phyloP scores from a whole-genome alignment of 2,329 filamentous ascomycete genomes.

The Lachnellula occidentalis region DNA sequence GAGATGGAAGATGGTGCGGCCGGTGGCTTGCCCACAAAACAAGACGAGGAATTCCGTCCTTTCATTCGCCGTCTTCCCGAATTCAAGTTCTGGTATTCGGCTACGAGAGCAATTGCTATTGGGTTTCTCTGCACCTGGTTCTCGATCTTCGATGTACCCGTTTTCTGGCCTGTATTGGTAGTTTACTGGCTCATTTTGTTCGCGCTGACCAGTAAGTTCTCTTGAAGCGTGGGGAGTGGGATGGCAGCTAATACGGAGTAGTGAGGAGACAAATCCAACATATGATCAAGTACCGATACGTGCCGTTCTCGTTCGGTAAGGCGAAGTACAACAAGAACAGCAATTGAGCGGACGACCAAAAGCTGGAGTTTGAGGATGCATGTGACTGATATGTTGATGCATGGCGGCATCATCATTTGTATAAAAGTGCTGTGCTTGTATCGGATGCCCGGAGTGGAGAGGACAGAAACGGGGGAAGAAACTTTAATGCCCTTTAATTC shows the following conservation, averaged over 20 bases:
- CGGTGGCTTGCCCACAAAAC: slow-evolving; percentile 81
- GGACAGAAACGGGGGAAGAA: slow-evolving; percentile 6
- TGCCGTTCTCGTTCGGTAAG: slow-evolving; percentile 90
- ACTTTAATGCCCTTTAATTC: slow-evolving; percentile 21
- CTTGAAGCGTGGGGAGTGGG: not conserved
- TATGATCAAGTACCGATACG: slow-evolving; percentile 99
- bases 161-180: slow-evolving; percentile 98
- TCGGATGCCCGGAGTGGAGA: not conserved
- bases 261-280: slow-evolving; percentile 99
- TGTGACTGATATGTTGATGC: slow-evolving; percentile 5
- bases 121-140: slow-evolving; percentile 89
- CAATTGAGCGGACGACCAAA: slow-evolving; percentile 24
- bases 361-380: not conserved
- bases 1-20: slow-evolving; percentile 91
- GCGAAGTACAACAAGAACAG: slow-evolving; percentile 67
- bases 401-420: slow-evolving; percentile 12
- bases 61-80: slow-evolving; percentile 95
- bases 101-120: slow-evolving; percentile 79
- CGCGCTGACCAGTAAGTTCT: slow-evolving; percentile 78
- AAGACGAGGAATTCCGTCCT: slow-evolving; percentile 94
- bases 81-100: slow-evolving; percentile 99
- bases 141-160: slow-evolving; percentile 88
- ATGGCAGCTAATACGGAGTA: slow-evolving; percentile 34
- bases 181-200: slow-evolving; percentile 99
- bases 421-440: slow-evolving; percentile 10